Evolutionary conservation across 169 alveolate species (phyloP).

Genomic region (Plasmodium sp.): DNA sequence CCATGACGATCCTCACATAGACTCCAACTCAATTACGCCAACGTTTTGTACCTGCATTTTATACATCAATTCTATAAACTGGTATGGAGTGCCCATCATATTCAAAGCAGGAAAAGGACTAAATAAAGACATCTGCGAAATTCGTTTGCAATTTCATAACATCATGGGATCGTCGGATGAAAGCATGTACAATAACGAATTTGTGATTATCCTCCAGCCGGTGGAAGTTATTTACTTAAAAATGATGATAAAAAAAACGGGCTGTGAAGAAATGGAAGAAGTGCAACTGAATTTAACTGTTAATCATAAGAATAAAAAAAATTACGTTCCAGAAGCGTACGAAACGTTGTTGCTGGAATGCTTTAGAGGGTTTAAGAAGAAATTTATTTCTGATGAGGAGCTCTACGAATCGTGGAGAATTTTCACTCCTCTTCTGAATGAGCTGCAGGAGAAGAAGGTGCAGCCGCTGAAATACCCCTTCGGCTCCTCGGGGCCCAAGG

Average conservation of each 20-base stretch:
- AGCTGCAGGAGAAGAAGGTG: slow-evolving; percentile 72
- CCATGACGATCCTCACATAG: slow-evolving; percentile 79
- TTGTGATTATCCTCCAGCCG: slow-evolving; percentile 81
- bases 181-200: slow-evolving; percentile 75
- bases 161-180: slow-evolving; percentile 77
- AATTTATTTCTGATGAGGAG: slow-evolving; percentile 82
- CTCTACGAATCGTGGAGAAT: slow-evolving; percentile 84
- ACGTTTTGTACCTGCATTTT: slow-evolving; percentile 79
- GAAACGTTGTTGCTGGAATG: slow-evolving; percentile 79
- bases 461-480: slow-evolving; percentile 81
- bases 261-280: slow-evolving; percentile 78
- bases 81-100: slow-evolving; percentile 82
- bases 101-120: slow-evolving; percentile 81
- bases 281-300: slow-evolving; percentile 79
- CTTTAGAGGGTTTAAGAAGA: slow-evolving; percentile 75
- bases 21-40: slow-evolving; percentile 78
- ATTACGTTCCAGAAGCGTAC: slow-evolving; percentile 82
- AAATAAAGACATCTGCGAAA: slow-evolving; percentile 79
- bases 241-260: slow-evolving; percentile 79
- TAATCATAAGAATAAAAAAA: slow-evolving; percentile 68
- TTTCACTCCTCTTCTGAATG: slow-evolving; percentile 81
- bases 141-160: slow-evolving; percentile 76
- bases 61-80: slow-evolving; percentile 78
- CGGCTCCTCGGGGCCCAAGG: slow-evolving; percentile 82
- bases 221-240: slow-evolving; percentile 80